These are phyloP conservation scores for Phoma sp. DNA, from an alignment of 2,329 filamentous ascomycete genomes.

Conservation along the genomic window DNA sequence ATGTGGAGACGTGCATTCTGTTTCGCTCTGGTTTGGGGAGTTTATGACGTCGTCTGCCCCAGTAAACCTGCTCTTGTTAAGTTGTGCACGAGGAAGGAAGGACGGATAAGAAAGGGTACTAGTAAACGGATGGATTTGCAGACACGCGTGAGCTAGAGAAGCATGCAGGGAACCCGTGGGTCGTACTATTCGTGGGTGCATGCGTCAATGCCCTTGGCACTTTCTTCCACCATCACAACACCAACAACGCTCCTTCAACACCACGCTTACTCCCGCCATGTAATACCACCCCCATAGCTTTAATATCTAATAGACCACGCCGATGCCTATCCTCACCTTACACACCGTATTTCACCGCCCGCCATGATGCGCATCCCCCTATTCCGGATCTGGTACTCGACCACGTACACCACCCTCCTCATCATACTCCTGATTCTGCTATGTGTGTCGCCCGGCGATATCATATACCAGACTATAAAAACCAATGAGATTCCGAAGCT, in stretches of 20 bases:
- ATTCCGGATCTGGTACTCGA: constrained; percentile 82
- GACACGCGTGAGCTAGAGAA: too few relatives aligned
- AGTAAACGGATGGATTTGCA: too few relatives aligned
- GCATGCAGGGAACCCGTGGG: constrained; percentile 23
- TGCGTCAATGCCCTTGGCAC: constrained; percentile 31
- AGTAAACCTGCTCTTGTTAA: not conserved
- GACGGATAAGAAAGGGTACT: not conserved
- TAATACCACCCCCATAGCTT: constrained; percentile 24
- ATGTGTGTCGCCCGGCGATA: constrained; percentile 79
- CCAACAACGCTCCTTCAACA: constrained; percentile 21
- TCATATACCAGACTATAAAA: constrained; percentile 76
- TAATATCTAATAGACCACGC: constrained; percentile 36
- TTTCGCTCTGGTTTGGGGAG: not conserved
- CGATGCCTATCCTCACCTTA: constrained; percentile 28
- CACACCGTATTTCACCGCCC: constrained; percentile 7
- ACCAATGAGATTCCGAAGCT: constrained; percentile 77
- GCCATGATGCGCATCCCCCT: constrained; percentile 60
- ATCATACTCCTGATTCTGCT: constrained; percentile 76
- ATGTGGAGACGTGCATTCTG: not conserved
- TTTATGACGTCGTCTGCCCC: not conserved
- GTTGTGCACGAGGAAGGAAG: not conserved
- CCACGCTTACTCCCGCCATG: constrained; percentile 24
- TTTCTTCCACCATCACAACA: constrained; percentile 21
- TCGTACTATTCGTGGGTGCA: constrained; percentile 21
- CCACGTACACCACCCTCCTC: constrained; percentile 78